A percentile compares a stretch with the other conserved stretches of the same genome.
Conservation (phyloP, 345 rosid genomes). For the Populus tremula region DNA sequence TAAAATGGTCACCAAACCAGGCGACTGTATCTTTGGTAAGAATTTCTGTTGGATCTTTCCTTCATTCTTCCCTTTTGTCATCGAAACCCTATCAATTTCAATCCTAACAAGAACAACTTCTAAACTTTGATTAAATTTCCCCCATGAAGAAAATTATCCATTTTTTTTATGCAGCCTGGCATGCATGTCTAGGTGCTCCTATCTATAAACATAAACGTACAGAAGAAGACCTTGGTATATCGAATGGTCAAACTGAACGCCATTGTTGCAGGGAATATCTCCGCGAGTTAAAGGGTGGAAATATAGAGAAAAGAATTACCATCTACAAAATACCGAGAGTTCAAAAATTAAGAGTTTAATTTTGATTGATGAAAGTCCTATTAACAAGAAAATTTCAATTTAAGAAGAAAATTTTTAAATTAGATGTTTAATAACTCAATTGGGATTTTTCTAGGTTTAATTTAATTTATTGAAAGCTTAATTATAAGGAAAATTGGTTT, state of each 20-base stretch:
- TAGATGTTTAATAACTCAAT: too few species aligned
- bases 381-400: too few species aligned
- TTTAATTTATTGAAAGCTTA: too few species aligned
- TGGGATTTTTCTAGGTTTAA: too few species aligned
- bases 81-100: slow-evolving; percentile 40
- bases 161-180: neutral
- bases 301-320: too few species aligned
- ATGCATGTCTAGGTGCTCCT: neutral
- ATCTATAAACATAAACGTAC: neutral
- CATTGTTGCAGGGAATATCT: neutral
- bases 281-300: too few species aligned
- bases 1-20: slow-evolving; percentile 62
- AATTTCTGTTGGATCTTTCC: slow-evolving; percentile 25
- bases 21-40: slow-evolving; percentile 34
- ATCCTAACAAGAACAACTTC: slow-evolving; percentile 39
- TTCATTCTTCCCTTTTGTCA: slow-evolving; percentile 11
- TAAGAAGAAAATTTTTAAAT: too few species aligned
- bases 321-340: too few species aligned
- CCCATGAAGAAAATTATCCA: neutral
- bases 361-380: too few species aligned
- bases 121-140: neutral
- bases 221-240: neutral
- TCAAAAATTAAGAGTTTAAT: too few species aligned
- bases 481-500: too few species aligned
- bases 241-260: neutral